phyloP scores from a whole-genome alignment of 2,329 filamentous ascomycete genomes.

The Mariannaea sp. region DNA sequence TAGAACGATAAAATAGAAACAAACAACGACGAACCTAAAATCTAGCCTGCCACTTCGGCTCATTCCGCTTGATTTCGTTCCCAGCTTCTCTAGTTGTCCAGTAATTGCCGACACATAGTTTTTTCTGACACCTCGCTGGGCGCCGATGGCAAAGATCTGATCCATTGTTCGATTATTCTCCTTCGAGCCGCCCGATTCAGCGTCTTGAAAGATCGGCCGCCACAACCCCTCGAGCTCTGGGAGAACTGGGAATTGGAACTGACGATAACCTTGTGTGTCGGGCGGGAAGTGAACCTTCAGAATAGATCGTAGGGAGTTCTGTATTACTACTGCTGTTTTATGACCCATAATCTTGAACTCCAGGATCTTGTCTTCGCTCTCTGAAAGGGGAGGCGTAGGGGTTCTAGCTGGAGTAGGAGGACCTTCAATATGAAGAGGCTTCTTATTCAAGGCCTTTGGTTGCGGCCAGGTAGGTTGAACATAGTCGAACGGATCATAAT shows the following conservation, averaged over 20 bases:
- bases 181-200: conserved; percentile 36
- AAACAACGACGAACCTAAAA: conserved; percentile 53
- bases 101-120: conserved; percentile 55
- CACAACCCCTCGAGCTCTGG: conserved; percentile 57
- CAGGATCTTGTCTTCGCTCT: conserved; percentile 49
- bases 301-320: conserved; percentile 61
- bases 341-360: conserved; percentile 49
- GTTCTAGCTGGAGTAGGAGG: conserved; percentile 52
- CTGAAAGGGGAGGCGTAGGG: conserved; percentile 43
- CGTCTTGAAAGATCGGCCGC: conserved; percentile 56
- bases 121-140: conserved; percentile 58
- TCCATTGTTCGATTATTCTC: conserved; percentile 52
- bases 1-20: background rate
- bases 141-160: conserved; percentile 64
- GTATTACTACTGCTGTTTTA: conserved; percentile 57
- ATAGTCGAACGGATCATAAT: conserved; percentile 56
- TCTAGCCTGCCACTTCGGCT: conserved; percentile 62
- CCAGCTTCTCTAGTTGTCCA: conserved; percentile 60
- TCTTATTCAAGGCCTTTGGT: conserved; percentile 26
- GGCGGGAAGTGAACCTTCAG: conserved; percentile 57
- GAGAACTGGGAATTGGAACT: conserved; percentile 53
- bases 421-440: conserved; percentile 38
- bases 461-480: conserved; percentile 34
- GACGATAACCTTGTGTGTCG: conserved; percentile 52
- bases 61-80: conserved; percentile 53